Evolutionary conservation across 257 asterid genomes (phyloP).

Genomic region (Nicotiana attenuata): DNA sequence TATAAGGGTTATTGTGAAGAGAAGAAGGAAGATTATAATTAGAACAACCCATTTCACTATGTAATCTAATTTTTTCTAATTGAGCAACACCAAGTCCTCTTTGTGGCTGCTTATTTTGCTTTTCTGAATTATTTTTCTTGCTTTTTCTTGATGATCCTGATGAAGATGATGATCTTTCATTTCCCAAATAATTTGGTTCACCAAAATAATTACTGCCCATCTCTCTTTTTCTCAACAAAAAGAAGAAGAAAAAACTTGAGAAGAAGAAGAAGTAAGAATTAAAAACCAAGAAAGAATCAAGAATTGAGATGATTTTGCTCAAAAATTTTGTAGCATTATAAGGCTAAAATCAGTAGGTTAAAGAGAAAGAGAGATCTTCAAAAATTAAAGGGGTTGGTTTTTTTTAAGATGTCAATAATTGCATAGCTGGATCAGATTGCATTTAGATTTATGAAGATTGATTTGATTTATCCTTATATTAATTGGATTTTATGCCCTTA

Average conservation of each 20-base stretch:
- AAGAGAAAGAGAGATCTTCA: conserved; percentile 25
- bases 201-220: conserved; percentile 77
- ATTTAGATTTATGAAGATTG: conserved; percentile 47
- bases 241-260: not conserved
- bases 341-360: not conserved
- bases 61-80: conserved; percentile 85
- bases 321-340: conserved; percentile 4
- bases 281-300: not conserved
- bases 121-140: conserved; percentile 58
- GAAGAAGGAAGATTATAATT: conserved; percentile 28
- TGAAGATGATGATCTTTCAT: conserved; percentile 41
- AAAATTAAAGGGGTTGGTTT: conserved; percentile 26
- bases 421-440: conserved; percentile 92
- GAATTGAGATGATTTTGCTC: not conserved
- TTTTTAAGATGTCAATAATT: conserved; percentile 50
- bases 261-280: not conserved
- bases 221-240: not conserved
- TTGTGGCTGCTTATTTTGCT: conserved; percentile 76
- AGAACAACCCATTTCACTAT: conserved; percentile 55
- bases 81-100: conserved; percentile 95
- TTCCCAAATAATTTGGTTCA: conserved; percentile 39
- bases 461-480: conserved; percentile 36
- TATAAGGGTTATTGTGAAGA: conserved; percentile 40
- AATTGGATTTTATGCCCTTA: conserved; percentile 31
- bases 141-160: conserved; percentile 52